phyloP scores from a whole-genome alignment of 768 basidiomycete genomes.

The Boletus sp. region DNA sequence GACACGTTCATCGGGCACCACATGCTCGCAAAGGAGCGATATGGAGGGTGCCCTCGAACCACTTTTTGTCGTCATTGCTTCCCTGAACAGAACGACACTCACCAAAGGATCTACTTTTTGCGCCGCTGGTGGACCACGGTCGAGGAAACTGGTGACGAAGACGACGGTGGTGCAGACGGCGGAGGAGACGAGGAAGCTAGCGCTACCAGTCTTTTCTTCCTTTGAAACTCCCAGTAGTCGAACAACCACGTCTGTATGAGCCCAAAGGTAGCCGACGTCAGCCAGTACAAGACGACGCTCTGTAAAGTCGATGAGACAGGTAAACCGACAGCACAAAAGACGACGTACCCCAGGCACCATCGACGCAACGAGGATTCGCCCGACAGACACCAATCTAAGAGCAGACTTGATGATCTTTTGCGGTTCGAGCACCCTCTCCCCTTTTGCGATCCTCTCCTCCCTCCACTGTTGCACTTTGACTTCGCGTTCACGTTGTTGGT shows the following conservation, averaged over 20 bases:
- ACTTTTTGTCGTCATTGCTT: constrained; percentile 72
- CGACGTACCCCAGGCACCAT: constrained; percentile 64
- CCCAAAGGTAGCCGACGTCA: constrained; percentile 72
- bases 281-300: constrained; percentile 76
- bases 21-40: constrained; percentile 30
- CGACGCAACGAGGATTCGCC: constrained; percentile 64
- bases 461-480: constrained; percentile 47
- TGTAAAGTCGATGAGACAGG: constrained; percentile 8
- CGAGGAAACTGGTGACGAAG: neutral
- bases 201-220: constrained; percentile 26
- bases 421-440: constrained; percentile 46
- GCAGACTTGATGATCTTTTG: constrained; percentile 52
- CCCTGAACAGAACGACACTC: constrained; percentile 12
- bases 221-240: constrained; percentile 58
- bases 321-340: constrained; percentile 18
- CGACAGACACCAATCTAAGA: constrained; percentile 58
- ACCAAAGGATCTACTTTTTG: constrained; percentile 22
- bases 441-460: constrained; percentile 41
- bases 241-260: constrained; percentile 72
- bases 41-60: constrained; percentile 63
- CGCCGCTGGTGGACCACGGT: neutral
- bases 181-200: neutral
- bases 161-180: neutral
- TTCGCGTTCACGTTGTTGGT: constrained; percentile 52
- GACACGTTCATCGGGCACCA: constrained; percentile 59